Evolutionary conservation across 1,139 yeast genomes (phyloP), one percentile per base, ranked within the genome.

Genomic region (Spathaspora sp.): DNA sequence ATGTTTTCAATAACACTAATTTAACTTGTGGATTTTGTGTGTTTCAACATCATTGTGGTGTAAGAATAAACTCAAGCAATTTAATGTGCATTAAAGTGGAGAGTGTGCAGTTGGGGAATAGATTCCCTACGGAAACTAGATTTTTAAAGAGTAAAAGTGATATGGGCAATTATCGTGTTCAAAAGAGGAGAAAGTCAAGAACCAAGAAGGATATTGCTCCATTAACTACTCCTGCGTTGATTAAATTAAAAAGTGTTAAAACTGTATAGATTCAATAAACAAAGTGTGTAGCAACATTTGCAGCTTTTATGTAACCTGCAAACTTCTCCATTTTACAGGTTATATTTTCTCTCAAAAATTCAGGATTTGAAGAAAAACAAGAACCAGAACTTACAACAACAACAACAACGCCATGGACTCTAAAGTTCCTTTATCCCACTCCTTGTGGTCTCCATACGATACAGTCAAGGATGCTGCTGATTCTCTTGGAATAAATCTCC

Each of bases 381-480:
- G 10, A 31, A 13, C 18, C 18, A n/a, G n/a, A n/a, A 26, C n/a
- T 27, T 8, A 7, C 18, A 31, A 8, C 36, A 31, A 15, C 18
- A 31, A 18, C 16, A 31, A 9, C 9, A 6, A 31, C 18, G 25
- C 20, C 9, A 72, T 72, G 77, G 76, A 72, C 43, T 57, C 74
- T 9, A 73, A 72, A 57, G 66, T 74, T 31, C 84, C 84, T 43
- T 74, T 79, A 52, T 90, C 97, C 2, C 96, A 90, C 64, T 89
- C 98, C 1, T 76, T 93, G 51, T 93, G 99, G 99, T 91, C 98
- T 4, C 98, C 99, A 7, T 84, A 89, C 51, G 99, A 95, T 62
- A 95, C 99, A 0, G 97, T 95, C 17, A 86, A 86, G 59, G 99
- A 95, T 71, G 97, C 89, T 15, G 97, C 98, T 0, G 99, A 93